phyloP scores from a whole-genome alignment of 805 yeast species.

The Pichia kluyveri region DNA sequence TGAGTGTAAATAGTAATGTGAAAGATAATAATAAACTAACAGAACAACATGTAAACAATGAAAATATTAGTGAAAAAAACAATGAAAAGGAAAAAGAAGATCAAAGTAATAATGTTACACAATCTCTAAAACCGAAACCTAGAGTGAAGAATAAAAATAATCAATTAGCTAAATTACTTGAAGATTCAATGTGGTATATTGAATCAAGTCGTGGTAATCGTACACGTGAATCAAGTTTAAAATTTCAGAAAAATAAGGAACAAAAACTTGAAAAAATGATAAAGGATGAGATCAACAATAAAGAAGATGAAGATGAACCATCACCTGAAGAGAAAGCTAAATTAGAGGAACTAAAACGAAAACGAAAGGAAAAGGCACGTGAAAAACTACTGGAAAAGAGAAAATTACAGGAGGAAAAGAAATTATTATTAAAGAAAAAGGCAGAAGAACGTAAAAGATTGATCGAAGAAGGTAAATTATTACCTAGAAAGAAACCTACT shows the following conservation, averaged over 20 bases:
- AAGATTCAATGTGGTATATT: constrained; percentile 24
- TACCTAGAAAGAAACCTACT: not conserved
- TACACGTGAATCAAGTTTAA: constrained; percentile 5
- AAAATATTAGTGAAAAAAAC: not conserved
- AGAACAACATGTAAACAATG: no score
- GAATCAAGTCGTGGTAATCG: constrained; percentile 2
- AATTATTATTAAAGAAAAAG: not conserved
- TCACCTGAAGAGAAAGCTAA: constrained; percentile 4
- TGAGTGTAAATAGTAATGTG: no score
- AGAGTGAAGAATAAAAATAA: not conserved
- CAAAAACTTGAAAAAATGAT: constrained; percentile 1
- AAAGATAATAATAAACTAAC: no score
- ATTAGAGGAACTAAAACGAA: constrained; percentile 1
- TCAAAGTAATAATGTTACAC: no score
- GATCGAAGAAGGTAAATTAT: not conserved
- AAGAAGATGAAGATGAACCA: not conserved
- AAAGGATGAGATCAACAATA: not conserved
- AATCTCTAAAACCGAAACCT: not conserved
- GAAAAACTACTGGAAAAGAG: not conserved
- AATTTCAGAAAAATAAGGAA: constrained; percentile 8
- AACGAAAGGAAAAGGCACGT: not conserved
- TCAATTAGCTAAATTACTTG: not conserved
- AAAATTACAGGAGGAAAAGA: not conserved
- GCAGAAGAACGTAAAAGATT: not conserved
- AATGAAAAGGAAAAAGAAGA: no score